phyloP scores from a whole-genome alignment of 345 rosid species.

The Syzygium oleosum region DNA sequence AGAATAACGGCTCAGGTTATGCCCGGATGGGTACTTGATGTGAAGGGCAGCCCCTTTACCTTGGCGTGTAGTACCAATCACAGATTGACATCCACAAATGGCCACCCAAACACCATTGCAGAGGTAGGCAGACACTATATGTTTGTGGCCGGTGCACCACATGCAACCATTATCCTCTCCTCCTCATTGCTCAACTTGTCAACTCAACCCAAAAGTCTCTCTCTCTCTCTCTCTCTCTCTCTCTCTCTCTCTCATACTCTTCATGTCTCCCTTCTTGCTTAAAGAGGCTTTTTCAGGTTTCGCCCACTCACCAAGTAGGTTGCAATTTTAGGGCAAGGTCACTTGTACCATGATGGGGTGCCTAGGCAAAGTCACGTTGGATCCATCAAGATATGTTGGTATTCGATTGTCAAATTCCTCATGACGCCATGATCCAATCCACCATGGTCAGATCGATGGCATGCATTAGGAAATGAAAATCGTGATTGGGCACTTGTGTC shows the following conservation, averaged over 20 bases:
- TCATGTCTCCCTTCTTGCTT: background rate
- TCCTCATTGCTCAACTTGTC: background rate
- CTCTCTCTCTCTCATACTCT: background rate
- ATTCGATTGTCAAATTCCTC: background rate
- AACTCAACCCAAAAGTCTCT: background rate
- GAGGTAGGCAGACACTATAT: background rate
- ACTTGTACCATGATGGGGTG: slow-evolving; percentile 4
- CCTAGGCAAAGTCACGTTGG: slow-evolving; percentile 6
- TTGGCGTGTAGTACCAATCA: background rate
- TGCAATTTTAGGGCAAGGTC: slow-evolving; percentile 10
- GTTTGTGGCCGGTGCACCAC: background rate
- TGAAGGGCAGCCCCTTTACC: slow-evolving; percentile 7
- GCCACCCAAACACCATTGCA: background rate
- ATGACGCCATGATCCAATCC: background rate
- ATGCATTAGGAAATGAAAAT: background rate
- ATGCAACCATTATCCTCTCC: background rate
- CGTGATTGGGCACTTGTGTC: background rate
- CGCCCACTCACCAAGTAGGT: slow-evolving; percentile 2
- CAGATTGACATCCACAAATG: slow-evolving; percentile 1
- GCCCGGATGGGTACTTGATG: slow-evolving; percentile 39
- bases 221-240: background rate
- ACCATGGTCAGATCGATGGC: background rate
- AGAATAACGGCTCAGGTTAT: slow-evolving; percentile 7
- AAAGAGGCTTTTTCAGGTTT: background rate
- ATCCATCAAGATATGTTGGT: background rate